Conservation (phyloP, 257 asterid genomes). For the Solanum piurae region DNA sequence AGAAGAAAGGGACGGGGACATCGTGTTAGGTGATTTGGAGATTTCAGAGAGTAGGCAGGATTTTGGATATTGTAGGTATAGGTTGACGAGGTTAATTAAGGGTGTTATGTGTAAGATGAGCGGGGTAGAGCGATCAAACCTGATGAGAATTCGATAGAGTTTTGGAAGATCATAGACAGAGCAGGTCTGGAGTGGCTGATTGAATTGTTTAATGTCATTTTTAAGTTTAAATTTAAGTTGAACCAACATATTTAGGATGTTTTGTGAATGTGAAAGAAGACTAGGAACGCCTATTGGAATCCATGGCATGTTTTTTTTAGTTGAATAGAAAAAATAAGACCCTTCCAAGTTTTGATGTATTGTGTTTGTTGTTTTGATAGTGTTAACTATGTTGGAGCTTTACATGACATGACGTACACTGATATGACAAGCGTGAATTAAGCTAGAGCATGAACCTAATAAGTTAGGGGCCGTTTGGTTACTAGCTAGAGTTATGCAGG, state of each 20-base stretch:
- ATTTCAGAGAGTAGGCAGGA: rapidly evolving
- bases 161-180: too few relatives aligned
- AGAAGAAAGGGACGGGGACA: neutral
- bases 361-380: neutral
- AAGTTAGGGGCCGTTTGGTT: too few relatives aligned
- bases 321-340: neutral
- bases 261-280: neutral
- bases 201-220: neutral
- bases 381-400: too few relatives aligned
- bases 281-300: too few relatives aligned
- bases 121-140: too few relatives aligned
- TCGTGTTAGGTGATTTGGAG: neutral
- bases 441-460: neutral
- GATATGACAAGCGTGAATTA: too few relatives aligned
- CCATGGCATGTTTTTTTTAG: neutral
- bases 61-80: neutral
- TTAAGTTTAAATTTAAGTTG: neutral
- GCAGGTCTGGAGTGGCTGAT: neutral
- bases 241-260: neutral
- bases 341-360: neutral
- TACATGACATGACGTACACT: neutral
- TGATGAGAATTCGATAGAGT: too few relatives aligned
- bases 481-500: too few relatives aligned
- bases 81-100: neutral
- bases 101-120: neutral